Percentiles rank a stretch among this genome's conserved stretches.
Conservation (phyloP, 202 grass and related monocot species). For the Hordeum pubiflorum region DNA sequence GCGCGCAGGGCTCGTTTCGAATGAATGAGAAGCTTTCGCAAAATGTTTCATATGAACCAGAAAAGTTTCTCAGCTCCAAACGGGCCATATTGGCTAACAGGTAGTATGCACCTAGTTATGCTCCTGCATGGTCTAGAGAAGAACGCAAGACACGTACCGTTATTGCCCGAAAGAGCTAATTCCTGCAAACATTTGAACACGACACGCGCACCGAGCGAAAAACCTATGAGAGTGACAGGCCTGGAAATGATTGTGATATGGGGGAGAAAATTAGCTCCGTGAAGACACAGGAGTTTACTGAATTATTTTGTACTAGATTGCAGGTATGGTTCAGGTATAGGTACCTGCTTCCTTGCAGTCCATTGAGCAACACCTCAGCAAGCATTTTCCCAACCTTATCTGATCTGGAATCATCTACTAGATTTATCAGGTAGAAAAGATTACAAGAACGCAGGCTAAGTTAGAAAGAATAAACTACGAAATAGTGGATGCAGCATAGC, state of each 20-base stretch:
- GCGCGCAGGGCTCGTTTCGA: background rate
- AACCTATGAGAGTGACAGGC: conserved; percentile 81
- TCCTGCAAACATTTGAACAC: conserved; percentile 83
- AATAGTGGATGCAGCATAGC: background rate
- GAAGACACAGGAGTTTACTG: background rate
- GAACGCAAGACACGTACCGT: conserved; percentile 27
- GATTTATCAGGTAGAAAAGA: conserved; percentile 24
- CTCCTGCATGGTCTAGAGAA: background rate
- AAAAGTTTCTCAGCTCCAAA: background rate
- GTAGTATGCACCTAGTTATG: background rate
- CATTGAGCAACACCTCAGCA: conserved; percentile 73
- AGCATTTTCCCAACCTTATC: conserved; percentile 96
- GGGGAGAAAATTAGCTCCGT: conserved; percentile 9
- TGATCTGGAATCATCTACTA: conserved; percentile 45
- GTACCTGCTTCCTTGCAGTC: conserved; percentile 92
- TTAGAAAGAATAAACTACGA: background rate
- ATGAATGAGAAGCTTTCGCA: background rate
- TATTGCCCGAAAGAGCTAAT: conserved; percentile 59
- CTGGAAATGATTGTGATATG: conserved; percentile 25
- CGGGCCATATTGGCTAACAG: background rate
- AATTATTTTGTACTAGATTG: background rate
- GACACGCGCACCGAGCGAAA: conserved; percentile 78
- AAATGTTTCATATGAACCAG: background rate
- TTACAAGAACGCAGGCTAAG: background rate
- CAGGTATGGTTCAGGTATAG: background rate